Conservation (phyloP, 192 early-diverging fungal species). For the Podila horticola region DNA sequence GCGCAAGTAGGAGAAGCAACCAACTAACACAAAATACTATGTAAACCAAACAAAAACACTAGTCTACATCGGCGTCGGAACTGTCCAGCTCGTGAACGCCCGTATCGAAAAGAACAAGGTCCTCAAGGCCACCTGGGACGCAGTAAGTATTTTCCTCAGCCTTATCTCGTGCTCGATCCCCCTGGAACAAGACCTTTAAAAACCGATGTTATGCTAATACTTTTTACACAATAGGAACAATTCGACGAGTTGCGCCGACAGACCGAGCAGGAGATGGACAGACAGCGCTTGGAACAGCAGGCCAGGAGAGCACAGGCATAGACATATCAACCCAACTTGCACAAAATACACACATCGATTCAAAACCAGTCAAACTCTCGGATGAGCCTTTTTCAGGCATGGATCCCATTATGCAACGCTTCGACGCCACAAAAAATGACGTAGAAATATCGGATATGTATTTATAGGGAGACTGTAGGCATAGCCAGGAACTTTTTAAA, state of each 20-base stretch:
- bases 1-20: background rate
- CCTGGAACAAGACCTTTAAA: background rate
- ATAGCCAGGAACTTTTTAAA: slow-evolving; percentile 38
- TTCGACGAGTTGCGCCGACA: slow-evolving; percentile 44
- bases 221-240: slow-evolving; percentile 29
- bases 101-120: slow-evolving; percentile 52
- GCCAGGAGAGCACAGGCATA: slow-evolving; percentile 27
- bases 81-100: slow-evolving; percentile 47
- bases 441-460: background rate
- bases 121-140: slow-evolving; percentile 47
- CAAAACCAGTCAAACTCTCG: background rate
- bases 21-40: background rate
- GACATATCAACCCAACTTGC: background rate
- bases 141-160: slow-evolving; percentile 13
- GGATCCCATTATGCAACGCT: background rate
- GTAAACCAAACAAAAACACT: background rate
- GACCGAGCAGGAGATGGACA: slow-evolving; percentile 42
- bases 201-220: background rate
- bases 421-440: background rate
- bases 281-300: slow-evolving; percentile 49
- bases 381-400: background rate
- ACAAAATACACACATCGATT: background rate
- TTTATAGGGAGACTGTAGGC: background rate
- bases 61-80: slow-evolving; percentile 51
- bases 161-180: background rate